Base-by-base conservation (phyloP, 139 green algal species). In the Haematococcus lacustris region DNA sequence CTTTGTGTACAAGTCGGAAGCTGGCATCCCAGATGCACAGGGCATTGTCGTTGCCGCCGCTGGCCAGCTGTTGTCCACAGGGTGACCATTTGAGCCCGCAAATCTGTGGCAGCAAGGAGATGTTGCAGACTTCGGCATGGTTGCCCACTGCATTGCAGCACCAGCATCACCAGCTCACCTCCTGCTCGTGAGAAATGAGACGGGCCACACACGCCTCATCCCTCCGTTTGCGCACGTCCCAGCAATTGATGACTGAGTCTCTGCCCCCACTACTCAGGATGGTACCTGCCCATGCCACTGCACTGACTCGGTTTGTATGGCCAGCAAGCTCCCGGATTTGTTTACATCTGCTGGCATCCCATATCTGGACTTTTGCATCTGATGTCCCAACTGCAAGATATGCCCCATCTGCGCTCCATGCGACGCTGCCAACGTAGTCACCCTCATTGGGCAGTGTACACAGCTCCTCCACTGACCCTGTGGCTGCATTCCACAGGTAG, bases 401-500 rank as follows among this genome's bases (percentile, higher is more conserved):
- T 73, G 91, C 89, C 70, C 91, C 93, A 76, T 98, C 94, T 4
- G 82, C 77, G 26, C 88, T 89, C 94, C 94, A 98, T 53, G 77
- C 71, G 17, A 98, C 75, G 62, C 76, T 89, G 43, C 90, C 93
- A 51, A 98, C 78, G 81, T 97, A 97, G 81, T 97, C 90, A 72
- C 86, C 84, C 51, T 96, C 91, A 68, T 86, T 83, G 40, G 76
- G 64, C 57, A 67, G 74, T 5, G 75, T 78, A 77, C 78, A 86
- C 40, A 98, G 88, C 89, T 96, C 82, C 73, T 95, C 75, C 73
- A 97, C 94, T 61, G 73, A 76, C 43, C 92, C 90, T 25, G 75
- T 88, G 64, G 61, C 81, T 17, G 92, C 90, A 82, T 97, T 93
- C 93, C 93, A 98, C n/a, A 98, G 83, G 85, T 98, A 98, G 1